Conservation (phyloP, 805 yeast genomes). For the Candida khao-thaluensis region DNA sequence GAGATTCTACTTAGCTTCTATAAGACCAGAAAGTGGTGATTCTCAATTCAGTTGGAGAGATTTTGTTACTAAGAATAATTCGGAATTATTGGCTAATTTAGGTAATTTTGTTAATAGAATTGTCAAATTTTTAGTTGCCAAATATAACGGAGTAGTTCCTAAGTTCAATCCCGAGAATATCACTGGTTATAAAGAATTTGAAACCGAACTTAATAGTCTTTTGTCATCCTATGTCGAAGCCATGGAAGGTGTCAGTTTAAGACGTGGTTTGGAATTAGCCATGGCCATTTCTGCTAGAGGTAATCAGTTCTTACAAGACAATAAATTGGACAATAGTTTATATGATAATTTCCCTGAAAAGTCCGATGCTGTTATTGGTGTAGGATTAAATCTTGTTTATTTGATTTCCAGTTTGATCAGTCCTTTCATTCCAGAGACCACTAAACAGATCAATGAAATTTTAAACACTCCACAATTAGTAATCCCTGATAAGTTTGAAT, state of each 20-base stretch:
- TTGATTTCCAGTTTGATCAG: constrained; percentile 74
- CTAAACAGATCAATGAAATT: constrained; percentile 67
- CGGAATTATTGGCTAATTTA: constrained; percentile 89
- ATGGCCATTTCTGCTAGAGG: constrained; percentile 92
- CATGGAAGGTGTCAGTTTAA: constrained; percentile 76
- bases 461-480: constrained; percentile 77
- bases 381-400: constrained; percentile 85
- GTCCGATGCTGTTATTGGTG: constrained; percentile 89
- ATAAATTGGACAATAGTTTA: constrained; percentile 86
- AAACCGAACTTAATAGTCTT: constrained; percentile 60
- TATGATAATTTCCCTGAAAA: constrained; percentile 72
- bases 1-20: constrained; percentile 92
- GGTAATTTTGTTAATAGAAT: constrained; percentile 97
- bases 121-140: constrained; percentile 84
- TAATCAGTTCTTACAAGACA: constrained; percentile 92
- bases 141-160: constrained; percentile 90
- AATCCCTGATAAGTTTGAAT: constrained; percentile 73
- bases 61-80: constrained; percentile 89
- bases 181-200: constrained; percentile 46
- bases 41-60: constrained; percentile 98
- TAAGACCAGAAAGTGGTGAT: constrained; percentile 94
- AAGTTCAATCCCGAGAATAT: constrained; percentile 48
- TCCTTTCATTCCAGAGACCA: constrained; percentile 90
- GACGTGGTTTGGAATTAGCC: constrained; percentile 88
- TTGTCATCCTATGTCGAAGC: constrained; percentile 61